Evolutionary conservation across 1,139 yeast genomes (phyloP).

Genomic region (Nakaseomyces sp.): DNA sequence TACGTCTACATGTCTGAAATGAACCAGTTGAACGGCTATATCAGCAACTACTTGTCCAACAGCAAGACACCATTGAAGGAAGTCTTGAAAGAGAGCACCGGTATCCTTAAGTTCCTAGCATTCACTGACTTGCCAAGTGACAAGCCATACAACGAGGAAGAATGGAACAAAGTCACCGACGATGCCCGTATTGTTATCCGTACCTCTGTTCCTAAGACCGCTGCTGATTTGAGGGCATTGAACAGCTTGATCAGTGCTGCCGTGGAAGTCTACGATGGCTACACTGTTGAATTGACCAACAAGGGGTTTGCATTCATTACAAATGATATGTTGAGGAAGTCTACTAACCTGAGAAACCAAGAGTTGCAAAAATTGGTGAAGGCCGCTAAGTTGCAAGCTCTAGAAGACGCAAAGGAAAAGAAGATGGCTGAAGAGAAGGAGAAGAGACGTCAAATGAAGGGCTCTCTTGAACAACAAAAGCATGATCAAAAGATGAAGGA

Average conservation of each 20-base stretch:
- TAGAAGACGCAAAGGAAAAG: constrained; percentile 61
- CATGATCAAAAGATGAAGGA: constrained; percentile 62
- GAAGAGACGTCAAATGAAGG: constrained; percentile 36
- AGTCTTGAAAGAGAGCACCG: constrained; percentile 43
- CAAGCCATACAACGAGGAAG: constrained; percentile 45
- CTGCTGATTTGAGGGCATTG: constrained; percentile 20
- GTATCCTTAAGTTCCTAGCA: constrained; percentile 55
- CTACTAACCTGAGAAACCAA: constrained; percentile 44
- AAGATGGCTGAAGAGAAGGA: constrained; percentile 53
- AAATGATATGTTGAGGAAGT: constrained; percentile 61
- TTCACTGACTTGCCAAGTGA: constrained; percentile 73
- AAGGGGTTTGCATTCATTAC: constrained; percentile 30
- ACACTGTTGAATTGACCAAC: constrained; percentile 34
- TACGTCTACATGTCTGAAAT: constrained; percentile 88
- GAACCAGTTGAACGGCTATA: constrained; percentile 64
- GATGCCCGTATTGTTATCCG: constrained; percentile 38
- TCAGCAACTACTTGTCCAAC: constrained; percentile 36
- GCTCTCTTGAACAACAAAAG: constrained; percentile 65
- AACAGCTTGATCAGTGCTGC: constrained; percentile 30
- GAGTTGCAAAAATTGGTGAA: constrained; percentile 49
- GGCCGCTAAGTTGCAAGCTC: constrained; percentile 45
- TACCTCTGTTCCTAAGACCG: constrained; percentile 18
- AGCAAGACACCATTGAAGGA: constrained; percentile 37
- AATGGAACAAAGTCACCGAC: constrained; percentile 40
- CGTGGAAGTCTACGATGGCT: constrained; percentile 35